phyloP scores from a whole-genome alignment of 2,329 filamentous ascomycete genomes.

The Metarhizium anisopliae region DNA sequence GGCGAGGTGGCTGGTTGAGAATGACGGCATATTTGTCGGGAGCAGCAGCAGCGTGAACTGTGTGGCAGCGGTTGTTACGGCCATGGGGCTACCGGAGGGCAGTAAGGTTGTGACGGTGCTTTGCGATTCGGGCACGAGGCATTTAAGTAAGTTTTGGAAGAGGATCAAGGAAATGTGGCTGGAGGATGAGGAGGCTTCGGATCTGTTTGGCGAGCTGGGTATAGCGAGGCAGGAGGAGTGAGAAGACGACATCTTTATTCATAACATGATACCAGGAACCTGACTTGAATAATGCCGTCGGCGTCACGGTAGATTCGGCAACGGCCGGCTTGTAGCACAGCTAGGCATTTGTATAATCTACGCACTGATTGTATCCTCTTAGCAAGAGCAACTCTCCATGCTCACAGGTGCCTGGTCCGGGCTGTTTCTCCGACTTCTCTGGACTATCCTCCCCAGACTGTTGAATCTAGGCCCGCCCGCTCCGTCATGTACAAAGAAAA shows the following conservation, averaged over 20 bases:
- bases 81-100: constrained; percentile 49
- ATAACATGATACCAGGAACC: too few relatives aligned
- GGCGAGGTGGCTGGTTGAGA: constrained; percentile 94
- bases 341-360: too few relatives aligned
- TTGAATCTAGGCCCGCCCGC: background rate
- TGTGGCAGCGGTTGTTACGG: constrained; percentile 65
- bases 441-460: too few relatives aligned
- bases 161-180: constrained; percentile 59
- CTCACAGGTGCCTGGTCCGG: too few relatives aligned
- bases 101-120: constrained; percentile 74
- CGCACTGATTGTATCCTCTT: too few relatives aligned
- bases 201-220: constrained; percentile 42
- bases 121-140: constrained; percentile 74
- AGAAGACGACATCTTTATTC: background rate
- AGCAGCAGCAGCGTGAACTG: constrained; percentile 97
- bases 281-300: too few relatives aligned
- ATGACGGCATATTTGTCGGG: constrained; percentile 89
- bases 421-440: too few relatives aligned
- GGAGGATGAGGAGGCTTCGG: constrained; percentile 42
- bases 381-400: too few relatives aligned
- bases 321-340: too few relatives aligned
- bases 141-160: constrained; percentile 81
- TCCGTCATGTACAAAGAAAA: background rate
- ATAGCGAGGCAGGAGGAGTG: constrained; percentile 17
- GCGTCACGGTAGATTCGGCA: too few relatives aligned